A percentile compares a stretch with the other conserved stretches of the same genome.
phyloP scores from a whole-genome alignment of 1,284 basidiomycete genomes.

The Athelia psychrophila region DNA sequence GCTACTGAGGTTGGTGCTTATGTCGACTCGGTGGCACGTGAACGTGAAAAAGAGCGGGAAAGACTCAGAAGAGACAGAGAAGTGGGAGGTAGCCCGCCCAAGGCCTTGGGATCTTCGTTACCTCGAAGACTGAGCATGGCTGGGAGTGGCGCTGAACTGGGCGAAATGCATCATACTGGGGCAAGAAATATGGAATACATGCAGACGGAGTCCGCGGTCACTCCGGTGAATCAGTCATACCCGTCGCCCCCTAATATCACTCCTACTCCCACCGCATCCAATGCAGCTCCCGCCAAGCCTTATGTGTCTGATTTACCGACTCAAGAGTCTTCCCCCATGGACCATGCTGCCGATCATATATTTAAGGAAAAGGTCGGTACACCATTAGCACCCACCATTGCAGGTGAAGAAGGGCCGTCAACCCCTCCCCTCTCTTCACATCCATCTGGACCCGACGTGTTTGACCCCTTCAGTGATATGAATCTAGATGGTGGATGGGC shows the following conservation, averaged over 20 bases:
- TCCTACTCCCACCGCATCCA: conserved; percentile 20
- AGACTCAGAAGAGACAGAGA: conserved; percentile 64
- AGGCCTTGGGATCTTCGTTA: conserved; percentile 28
- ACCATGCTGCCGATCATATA: too few species aligned
- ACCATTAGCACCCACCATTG: conserved; percentile 5
- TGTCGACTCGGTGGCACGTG: conserved; percentile 67
- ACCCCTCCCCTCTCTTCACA: conserved; percentile 12
- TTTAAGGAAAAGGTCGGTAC: too few species aligned
- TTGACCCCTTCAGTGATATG: conserved; percentile 34
- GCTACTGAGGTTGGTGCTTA: conserved; percentile 61
- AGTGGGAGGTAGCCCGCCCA: conserved; percentile 28
- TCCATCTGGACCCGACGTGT: conserved; percentile 16
- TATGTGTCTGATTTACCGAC: too few species aligned
- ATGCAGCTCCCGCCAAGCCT: conserved; percentile 10
- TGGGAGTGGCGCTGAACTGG: conserved; percentile 13
- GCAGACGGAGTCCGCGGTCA: conserved; percentile 20
- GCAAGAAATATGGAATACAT: too few species aligned
- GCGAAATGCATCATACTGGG: too few species aligned
- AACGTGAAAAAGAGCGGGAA: conserved; percentile 71
- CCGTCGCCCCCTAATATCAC: conserved; percentile 54
- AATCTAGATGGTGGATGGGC: conserved; percentile 40
- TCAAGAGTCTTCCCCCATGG: too few species aligned
- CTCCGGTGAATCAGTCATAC: conserved; percentile 33
- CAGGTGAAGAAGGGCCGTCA: conserved; percentile 1
- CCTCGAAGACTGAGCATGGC: conserved; percentile 29